Conservation (phyloP, 2,329 filamentous ascomycete species). For the Aspergillus sp. region DNA sequence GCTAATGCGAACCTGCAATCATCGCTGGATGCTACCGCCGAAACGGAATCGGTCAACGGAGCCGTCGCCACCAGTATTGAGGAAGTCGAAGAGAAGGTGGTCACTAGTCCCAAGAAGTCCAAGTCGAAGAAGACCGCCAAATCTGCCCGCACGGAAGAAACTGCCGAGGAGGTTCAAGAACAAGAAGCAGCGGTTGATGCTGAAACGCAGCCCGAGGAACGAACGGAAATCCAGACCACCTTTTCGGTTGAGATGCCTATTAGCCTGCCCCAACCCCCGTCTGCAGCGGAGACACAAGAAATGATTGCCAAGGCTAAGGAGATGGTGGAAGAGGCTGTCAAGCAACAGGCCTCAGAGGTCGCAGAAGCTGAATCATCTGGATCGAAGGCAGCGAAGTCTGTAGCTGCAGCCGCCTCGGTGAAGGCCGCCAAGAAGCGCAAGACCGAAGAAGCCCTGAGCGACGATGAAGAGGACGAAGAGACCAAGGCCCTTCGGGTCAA, state of each 20-base stretch:
- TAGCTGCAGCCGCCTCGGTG: conserved; percentile 1
- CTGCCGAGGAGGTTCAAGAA: conserved; percentile 53
- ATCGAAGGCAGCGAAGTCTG: conserved; percentile 12
- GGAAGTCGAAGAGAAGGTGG: conserved; percentile 25
- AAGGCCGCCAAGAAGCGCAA: conserved; percentile 66
- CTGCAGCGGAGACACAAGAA: conserved; percentile 72
- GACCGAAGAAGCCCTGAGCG: conserved; percentile 67
- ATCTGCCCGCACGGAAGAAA: conserved; percentile 12
- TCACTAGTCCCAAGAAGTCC: conserved; percentile 21
- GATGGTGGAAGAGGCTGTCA: conserved; percentile 76
- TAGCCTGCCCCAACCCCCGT: conserved; percentile 64
- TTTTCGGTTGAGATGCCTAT: conserved; percentile 75
- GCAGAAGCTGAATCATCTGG: conserved; percentile 34
- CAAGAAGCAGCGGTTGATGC: conserved; percentile 60
- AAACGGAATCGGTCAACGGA: conserved; percentile 24
- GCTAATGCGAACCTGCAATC: conserved; percentile 50
- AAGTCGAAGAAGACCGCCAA: conserved; percentile 19
- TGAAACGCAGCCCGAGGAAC: conserved; percentile 54
- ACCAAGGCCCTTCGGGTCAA: conserved; percentile 59
- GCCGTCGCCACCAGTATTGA: conserved; percentile 28
- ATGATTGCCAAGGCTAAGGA: conserved; percentile 85
- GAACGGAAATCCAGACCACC: conserved; percentile 63
- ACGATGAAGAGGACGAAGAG: conserved; percentile 44
- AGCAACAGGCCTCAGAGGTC: conserved; percentile 40
- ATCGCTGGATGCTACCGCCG: conserved; percentile 45